Percentiles rank a stretch among this genome's conserved stretches.
These are phyloP conservation scores for Linnemannia hyalina DNA, from an alignment of 192 early-diverging fungal genomes.

Conservation along the genomic window DNA sequence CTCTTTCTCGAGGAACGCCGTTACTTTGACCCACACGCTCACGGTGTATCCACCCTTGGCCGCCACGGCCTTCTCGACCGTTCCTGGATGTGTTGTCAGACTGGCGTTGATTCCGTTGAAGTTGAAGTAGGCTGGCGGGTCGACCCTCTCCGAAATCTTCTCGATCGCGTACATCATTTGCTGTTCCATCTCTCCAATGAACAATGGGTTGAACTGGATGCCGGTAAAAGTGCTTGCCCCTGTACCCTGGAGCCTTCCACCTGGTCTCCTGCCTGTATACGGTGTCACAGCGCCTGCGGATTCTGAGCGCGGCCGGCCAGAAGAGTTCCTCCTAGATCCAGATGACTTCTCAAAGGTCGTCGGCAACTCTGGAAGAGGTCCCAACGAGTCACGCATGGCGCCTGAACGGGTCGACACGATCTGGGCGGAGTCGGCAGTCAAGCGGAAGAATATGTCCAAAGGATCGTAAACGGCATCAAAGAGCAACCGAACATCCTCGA, in stretches of 20 bases:
- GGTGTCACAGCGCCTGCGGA: slow-evolving; percentile 37
- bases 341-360: slow-evolving; percentile 18
- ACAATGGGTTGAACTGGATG: slow-evolving; percentile 50
- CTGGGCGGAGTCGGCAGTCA: slow-evolving; percentile 21
- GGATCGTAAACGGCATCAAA: slow-evolving; percentile 61
- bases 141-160: slow-evolving; percentile 58
- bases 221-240: not conserved
- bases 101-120: slow-evolving; percentile 56
- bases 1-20: slow-evolving; percentile 56
- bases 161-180: slow-evolving; percentile 64
- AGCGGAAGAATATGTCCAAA: slow-evolving; percentile 49
- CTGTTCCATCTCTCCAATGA: slow-evolving; percentile 58
- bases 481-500: slow-evolving; percentile 45
- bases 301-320: slow-evolving; percentile 35
- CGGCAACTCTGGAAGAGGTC: slow-evolving; percentile 36
- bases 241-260: not conserved
- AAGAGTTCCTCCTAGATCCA: slow-evolving; percentile 15
- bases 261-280: slow-evolving; percentile 12
- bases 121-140: slow-evolving; percentile 59
- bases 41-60: slow-evolving; percentile 57
- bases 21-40: slow-evolving; percentile 61
- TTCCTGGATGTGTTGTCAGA: slow-evolving; percentile 48
- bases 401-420: not conserved
- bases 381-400: slow-evolving; percentile 33
- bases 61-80: slow-evolving; percentile 46